These are phyloP conservation scores for Leucogyrophana mollusca DNA, from an alignment of 768 basidiomycete species.

Conservation along the genomic window DNA sequence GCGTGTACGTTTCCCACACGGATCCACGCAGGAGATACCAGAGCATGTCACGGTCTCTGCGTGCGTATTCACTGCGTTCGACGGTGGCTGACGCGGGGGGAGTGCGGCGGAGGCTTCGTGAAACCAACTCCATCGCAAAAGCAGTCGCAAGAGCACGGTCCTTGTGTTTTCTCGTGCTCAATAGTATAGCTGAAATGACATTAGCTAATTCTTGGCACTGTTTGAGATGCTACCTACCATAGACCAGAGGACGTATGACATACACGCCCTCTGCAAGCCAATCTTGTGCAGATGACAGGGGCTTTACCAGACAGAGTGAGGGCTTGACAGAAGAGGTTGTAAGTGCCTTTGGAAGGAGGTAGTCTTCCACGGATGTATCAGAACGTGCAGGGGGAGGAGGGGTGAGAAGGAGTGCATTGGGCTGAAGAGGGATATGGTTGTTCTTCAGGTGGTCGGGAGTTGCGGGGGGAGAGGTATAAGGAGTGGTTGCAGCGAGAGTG, in stretches of 20 bases:
- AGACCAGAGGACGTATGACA: conserved; percentile 70
- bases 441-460: conserved; percentile 83
- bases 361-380: conserved; percentile 70
- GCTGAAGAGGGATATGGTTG: conserved; percentile 66
- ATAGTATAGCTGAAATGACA: conserved; percentile 17
- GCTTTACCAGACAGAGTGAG: conserved; percentile 62
- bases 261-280: conserved; percentile 77
- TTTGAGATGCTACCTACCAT: conserved; percentile 48
- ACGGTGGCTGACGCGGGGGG: conserved; percentile 60
- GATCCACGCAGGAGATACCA: conserved; percentile 87
- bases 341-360: conserved; percentile 78
- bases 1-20: conserved; percentile 79
- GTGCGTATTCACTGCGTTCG: conserved; percentile 78
- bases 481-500: conserved; percentile 58
- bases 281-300: conserved; percentile 62
- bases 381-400: conserved; percentile 49
- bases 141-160: conserved; percentile 65
- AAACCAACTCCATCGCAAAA: conserved; percentile 68
- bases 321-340: conserved; percentile 71
- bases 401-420: conserved; percentile 56
- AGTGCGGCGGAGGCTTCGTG: conserved; percentile 70
- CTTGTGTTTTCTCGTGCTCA: conserved; percentile 21
- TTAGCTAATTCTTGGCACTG: conserved; percentile 6
- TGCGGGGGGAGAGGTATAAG: conserved; percentile 50
- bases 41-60: conserved; percentile 75